These are phyloP conservation scores for Vaccinium macrocarpon DNA, from an alignment of 148 eudicot genomes.

Conservation along the genomic window DNA sequence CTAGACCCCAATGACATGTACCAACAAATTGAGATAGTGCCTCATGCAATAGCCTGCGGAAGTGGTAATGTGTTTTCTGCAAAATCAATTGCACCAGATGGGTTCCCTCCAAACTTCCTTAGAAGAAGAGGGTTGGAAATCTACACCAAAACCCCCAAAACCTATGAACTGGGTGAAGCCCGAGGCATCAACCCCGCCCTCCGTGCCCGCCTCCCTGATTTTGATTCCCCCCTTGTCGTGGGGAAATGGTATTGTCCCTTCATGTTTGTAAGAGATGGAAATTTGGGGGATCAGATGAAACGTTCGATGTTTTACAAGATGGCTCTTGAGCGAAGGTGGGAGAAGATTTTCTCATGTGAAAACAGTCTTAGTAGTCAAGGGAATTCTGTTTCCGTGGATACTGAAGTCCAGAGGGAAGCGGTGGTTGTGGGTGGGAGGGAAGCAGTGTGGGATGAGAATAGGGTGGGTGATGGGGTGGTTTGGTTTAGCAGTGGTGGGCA, in stretches of 20 bases:
- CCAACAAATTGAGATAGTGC: constrained; percentile 33
- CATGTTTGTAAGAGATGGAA: constrained; percentile 58
- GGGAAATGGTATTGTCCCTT: constrained; percentile 85
- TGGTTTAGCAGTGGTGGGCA: constrained; percentile 30
- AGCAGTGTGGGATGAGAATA: constrained; percentile 33
- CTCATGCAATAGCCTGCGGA: constrained; percentile 12
- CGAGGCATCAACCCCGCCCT: constrained; percentile 48
- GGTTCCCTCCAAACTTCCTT: constrained; percentile 57
- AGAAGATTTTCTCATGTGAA: constrained; percentile 42
- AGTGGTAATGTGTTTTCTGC: constrained; percentile 29
- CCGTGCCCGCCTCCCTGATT: constrained; percentile 50
- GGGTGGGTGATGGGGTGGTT: constrained; percentile 30
- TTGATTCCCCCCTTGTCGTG: constrained; percentile 39
- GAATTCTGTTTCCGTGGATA: constrained; percentile 37
- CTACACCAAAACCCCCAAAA: constrained; percentile 22
- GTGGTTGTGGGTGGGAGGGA: constrained; percentile 35
- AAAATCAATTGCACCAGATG: constrained; percentile 51
- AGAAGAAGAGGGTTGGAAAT: constrained; percentile 50
- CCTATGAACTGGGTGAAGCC: constrained; percentile 47
- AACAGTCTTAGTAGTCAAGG: constrained; percentile 15
- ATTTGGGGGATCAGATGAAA: constrained; percentile 41
- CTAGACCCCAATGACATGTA: not conserved
- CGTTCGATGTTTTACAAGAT: constrained; percentile 53
- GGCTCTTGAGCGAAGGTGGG: constrained; percentile 76
- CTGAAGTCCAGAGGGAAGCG: constrained; percentile 35